phyloP scores from a whole-genome alignment of 345 rosid genomes.

The Rhodamnia argentea region DNA sequence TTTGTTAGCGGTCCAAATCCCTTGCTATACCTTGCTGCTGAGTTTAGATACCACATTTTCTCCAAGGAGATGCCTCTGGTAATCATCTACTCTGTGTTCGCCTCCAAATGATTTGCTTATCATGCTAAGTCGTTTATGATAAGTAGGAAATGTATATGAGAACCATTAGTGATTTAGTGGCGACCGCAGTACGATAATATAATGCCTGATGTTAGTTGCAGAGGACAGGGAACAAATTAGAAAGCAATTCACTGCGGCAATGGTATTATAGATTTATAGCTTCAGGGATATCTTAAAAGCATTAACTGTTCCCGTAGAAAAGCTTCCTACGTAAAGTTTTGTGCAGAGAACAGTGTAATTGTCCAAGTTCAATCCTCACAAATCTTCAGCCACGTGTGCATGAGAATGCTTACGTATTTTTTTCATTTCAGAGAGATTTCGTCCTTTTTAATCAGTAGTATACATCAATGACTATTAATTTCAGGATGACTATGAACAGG shows the following conservation, averaged over 20 bases:
- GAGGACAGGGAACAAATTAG: not conserved
- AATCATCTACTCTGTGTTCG: slow-evolving; percentile 2
- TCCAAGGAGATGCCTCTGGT: slow-evolving; percentile 92
- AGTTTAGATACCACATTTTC: slow-evolving; percentile 84
- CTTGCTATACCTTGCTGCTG: slow-evolving; percentile 64
- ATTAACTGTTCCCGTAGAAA: not conserved
- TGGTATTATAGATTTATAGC: not conserved
- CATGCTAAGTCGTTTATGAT: not conserved
- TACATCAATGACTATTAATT: not conserved
- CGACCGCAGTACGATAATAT: not conserved
- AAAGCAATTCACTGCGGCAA: not conserved
- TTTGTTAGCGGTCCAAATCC: slow-evolving; percentile 72
- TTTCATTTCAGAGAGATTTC: not conserved
- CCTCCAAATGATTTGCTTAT: not conserved
- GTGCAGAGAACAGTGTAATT: not conserved
- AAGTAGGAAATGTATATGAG: not conserved
- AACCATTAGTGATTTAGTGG: not conserved
- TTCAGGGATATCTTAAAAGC: not conserved
- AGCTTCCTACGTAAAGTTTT: not conserved
- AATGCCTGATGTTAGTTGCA: not conserved
- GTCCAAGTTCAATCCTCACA: not conserved
- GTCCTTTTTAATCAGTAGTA: not conserved
- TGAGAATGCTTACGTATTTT: not conserved
- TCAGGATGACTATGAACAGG: not conserved
- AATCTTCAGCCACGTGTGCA: not conserved